Conservation (phyloP, 2,329 filamentous ascomycete species). For the Paecilomyces variotii region DNA sequence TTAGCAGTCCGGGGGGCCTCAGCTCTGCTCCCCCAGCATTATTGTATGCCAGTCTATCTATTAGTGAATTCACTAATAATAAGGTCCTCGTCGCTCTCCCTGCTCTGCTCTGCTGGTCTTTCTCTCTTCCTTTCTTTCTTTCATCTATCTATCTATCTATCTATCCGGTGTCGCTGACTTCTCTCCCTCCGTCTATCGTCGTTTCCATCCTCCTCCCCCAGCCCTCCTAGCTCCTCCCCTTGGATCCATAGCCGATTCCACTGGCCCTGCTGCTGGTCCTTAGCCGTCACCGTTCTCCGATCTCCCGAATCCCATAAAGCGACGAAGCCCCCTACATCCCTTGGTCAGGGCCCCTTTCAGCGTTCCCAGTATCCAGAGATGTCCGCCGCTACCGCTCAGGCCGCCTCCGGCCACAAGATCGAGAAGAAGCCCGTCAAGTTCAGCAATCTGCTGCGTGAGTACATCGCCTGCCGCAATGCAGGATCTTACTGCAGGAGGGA, state of each 20-base stretch:
- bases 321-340: constrained; percentile 83
- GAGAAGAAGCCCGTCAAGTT: constrained; percentile 99
- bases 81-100: neutral
- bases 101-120: neutral
- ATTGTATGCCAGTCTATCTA: too few species aligned
- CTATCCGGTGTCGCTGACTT: neutral
- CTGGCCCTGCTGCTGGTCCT: constrained; percentile 1
- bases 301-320: constrained; percentile 38
- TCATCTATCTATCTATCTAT: neutral
- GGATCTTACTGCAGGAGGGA: neutral
- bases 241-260: constrained; percentile 1
- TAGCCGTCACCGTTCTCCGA: constrained; percentile 2
- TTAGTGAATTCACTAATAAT: neutral
- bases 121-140: neutral
- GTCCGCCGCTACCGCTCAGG: constrained; percentile 41
- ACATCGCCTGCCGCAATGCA: neutral
- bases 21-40: neutral
- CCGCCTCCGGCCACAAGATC: constrained; percentile 49
- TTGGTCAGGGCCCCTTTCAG: constrained; percentile 90
- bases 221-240: neutral
- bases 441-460: constrained; percentile 81
- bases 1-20: neutral
- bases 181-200: neutral
- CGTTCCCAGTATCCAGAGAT: constrained; percentile 54
- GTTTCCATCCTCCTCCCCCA: neutral